Evolutionary conservation across 257 asterid species (phyloP), one percentile per base, ranked within the genome.

Genomic region (Jacaranda copaia): DNA sequence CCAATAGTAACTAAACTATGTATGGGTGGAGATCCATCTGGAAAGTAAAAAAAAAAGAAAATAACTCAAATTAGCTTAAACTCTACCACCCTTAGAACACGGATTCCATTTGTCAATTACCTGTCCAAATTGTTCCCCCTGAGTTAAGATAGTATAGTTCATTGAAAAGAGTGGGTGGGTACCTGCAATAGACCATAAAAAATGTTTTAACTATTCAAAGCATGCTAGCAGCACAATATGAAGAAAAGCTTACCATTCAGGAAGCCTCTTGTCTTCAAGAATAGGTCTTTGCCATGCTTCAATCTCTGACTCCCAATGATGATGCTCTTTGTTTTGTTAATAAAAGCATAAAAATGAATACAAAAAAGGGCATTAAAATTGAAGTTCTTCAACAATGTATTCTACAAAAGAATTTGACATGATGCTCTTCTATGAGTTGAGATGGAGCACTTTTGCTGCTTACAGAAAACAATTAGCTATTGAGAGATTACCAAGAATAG

Each of bases 111-210:
- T 52, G 32, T 25, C 14, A 70, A 51, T 56, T 82, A 94, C 99
- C 99, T 85, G 99, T 96, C 99, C 98, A 96, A 76, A 91, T 93
- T 81, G 99, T 77, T 68, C 98, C 98, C 73, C 98, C 99, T 0
- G 98, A 64, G 82, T 89, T 96, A 64, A 96, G 91, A 87, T 87
- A 93, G 88, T 96, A 96, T 79, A 96, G 96, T 86, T 96, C 99
- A 61, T 96, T 96, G 91, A 96, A 93, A 63, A 96, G 97, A 66
- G 98, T 92, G 74, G 86, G 58, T 1, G 97, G 97, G 68, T 96
- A 93, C 99, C 99, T 95, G 92, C 85, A 79, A 78, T 38, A 35
- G 57, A 81, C 48, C 60, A 73, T 75, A 32, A 32, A 63, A 75
- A 15, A 46, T 61, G 67, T n/a, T 77, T 77, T 75, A 18, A 81